These are phyloP conservation scores for Fusarium brevicatenulatum DNA, from an alignment of 2,329 filamentous ascomycete species.

Conservation along the genomic window DNA sequence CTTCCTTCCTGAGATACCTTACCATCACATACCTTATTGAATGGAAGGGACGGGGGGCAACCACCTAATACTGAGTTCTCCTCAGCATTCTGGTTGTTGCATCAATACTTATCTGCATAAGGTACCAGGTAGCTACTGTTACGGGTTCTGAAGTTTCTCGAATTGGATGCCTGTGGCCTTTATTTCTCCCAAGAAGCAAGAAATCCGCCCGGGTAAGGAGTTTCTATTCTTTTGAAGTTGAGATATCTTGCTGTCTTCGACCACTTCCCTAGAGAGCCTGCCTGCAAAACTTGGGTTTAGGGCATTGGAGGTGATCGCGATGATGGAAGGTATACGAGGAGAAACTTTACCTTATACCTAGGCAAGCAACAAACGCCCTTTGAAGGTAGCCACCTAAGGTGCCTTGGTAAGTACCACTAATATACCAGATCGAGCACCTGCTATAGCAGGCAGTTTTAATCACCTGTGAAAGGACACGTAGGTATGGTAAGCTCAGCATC, in stretches of 20 bases:
- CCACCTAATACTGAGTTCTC: neutral
- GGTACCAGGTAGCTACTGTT: neutral
- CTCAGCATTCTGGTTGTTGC: neutral
- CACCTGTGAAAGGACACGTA: neutral
- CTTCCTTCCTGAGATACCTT: neutral
- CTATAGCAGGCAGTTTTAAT: neutral
- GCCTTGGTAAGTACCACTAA: too few relatives aligned
- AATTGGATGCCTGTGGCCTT: neutral
- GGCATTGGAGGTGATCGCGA: neutral
- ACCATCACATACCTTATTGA: neutral
- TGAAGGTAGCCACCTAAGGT: neutral
- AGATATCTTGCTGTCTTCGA: neutral
- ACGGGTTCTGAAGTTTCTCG: neutral
- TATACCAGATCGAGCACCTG: neutral
- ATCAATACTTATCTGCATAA: neutral
- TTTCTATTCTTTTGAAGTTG: neutral
- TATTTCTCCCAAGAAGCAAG: neutral
- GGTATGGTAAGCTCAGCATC: neutral
- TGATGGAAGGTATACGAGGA: neutral
- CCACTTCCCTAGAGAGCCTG: neutral
- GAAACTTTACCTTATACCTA: neutral
- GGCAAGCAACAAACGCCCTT: neutral
- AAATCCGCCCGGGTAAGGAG: neutral
- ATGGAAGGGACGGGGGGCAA: neutral
- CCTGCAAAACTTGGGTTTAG: neutral